phyloP scores from a whole-genome alignment of 139 green algal species.

The Chlorella sp. region DNA sequence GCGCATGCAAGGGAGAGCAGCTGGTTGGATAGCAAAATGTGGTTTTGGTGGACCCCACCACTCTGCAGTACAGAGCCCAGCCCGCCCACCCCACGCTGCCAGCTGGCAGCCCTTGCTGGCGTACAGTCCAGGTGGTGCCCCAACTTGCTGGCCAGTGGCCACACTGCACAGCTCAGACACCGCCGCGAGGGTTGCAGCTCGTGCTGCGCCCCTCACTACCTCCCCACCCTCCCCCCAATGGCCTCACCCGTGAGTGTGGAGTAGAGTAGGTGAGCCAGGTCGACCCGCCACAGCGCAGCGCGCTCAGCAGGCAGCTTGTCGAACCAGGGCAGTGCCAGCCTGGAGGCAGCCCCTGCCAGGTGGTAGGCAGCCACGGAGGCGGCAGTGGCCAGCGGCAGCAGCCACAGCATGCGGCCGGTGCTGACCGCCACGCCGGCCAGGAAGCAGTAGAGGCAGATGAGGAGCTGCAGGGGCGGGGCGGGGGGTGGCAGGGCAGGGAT shows the following conservation, averaged over 20 bases:
- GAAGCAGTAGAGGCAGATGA: slow-evolving; percentile 88
- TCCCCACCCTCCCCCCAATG: background rate
- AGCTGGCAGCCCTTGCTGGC: too few relatives aligned
- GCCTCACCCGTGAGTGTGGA: slow-evolving; percentile 21
- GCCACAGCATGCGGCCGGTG: slow-evolving; percentile 71
- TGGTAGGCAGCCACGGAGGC: slow-evolving; percentile 37
- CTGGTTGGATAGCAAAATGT: too few relatives aligned
- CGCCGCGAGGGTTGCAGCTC: too few relatives aligned
- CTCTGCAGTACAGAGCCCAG: too few relatives aligned
- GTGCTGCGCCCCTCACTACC: background rate
- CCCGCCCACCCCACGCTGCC: too few relatives aligned
- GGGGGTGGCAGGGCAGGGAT: background rate
- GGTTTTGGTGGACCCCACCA: too few relatives aligned
- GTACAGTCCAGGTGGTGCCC: too few relatives aligned
- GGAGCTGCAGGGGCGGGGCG: slow-evolving; percentile 45
- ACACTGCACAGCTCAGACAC: too few relatives aligned
- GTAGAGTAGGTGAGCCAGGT: slow-evolving; percentile 65
- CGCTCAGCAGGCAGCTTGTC: slow-evolving; percentile 12
- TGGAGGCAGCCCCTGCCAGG: slow-evolving; percentile 18
- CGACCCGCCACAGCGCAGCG: slow-evolving; percentile 57
- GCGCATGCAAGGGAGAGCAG: too few relatives aligned
- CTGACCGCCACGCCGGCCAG: slow-evolving; percentile 77
- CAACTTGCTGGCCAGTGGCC: too few relatives aligned
- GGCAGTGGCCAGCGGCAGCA: slow-evolving; percentile 70
- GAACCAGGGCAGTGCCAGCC: slow-evolving; percentile 50